These are phyloP conservation scores for Aspergillus hiratsukae DNA, from an alignment of 2,329 filamentous ascomycete species.

Conservation along the genomic window DNA sequence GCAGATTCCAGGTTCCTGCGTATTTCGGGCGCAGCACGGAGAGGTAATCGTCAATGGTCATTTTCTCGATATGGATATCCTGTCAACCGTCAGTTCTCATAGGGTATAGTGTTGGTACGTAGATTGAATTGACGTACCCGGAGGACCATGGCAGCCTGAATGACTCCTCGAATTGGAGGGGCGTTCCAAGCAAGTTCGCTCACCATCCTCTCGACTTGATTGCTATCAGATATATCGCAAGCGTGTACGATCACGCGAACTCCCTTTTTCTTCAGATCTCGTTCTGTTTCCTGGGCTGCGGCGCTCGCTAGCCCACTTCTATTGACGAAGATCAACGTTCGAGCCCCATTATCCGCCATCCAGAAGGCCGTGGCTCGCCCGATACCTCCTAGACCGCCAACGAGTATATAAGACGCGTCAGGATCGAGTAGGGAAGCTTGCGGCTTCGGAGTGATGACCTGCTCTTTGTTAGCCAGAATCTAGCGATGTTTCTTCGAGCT, in stretches of 20 bases:
- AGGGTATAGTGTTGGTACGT: neutral
- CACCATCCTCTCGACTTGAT: constrained; percentile 24
- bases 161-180: constrained; percentile 22
- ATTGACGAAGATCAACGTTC: constrained; percentile 50
- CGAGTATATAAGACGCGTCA: constrained; percentile 22
- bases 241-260: constrained; percentile 16
- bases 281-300: constrained; percentile 15
- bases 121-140: constrained; percentile 8
- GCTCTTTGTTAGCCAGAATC: neutral
- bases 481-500: too few species aligned
- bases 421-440: constrained; percentile 1
- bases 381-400: constrained; percentile 27
- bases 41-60: constrained; percentile 30
- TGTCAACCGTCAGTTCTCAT: neutral
- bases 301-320: constrained; percentile 31
- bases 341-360: constrained; percentile 48
- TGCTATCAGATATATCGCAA: constrained; percentile 29
- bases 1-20: constrained; percentile 26
- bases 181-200: constrained; percentile 1
- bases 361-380: constrained; percentile 31
- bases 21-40: constrained; percentile 32
- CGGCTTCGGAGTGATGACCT: constrained; percentile 1
- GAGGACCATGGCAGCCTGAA: constrained; percentile 26
- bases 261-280: constrained; percentile 16
- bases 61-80: constrained; percentile 33